Percentiles rank a stretch among this genome's conserved stretches.
phyloP scores from a whole-genome alignment of 2,329 filamentous ascomycete genomes.

The Chaetomium sp. region DNA sequence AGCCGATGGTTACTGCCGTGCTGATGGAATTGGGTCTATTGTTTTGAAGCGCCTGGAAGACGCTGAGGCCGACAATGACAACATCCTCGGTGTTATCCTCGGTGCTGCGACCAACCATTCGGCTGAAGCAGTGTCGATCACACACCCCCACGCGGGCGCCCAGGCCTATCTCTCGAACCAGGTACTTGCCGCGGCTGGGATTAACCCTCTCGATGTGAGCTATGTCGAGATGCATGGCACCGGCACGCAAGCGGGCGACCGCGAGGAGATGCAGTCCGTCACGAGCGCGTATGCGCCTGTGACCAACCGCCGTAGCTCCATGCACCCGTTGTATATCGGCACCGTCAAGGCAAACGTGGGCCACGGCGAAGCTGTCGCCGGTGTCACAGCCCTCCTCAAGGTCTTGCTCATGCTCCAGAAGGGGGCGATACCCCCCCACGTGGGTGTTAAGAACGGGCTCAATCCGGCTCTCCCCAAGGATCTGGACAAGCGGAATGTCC shows the following conservation, averaged over 20 bases:
- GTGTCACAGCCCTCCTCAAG: constrained; percentile 39
- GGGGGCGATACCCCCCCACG: constrained; percentile 43
- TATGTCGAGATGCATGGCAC: constrained; percentile 67
- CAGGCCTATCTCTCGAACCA: constrained; percentile 39
- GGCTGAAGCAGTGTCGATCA: constrained; percentile 56
- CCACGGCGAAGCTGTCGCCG: constrained; percentile 40
- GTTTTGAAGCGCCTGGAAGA: constrained; percentile 42
- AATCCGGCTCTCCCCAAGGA: constrained; percentile 6
- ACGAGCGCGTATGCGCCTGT: constrained; percentile 47
- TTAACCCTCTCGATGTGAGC: constrained; percentile 52
- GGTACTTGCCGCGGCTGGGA: constrained; percentile 44
- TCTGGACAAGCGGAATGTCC: constrained; percentile 4
- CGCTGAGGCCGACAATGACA: constrained; percentile 40
- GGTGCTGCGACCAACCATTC: constrained; percentile 59
- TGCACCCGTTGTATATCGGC: constrained; percentile 37
- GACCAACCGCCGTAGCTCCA: constrained; percentile 15
- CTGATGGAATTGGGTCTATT: constrained; percentile 38
- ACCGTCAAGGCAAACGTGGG: constrained; percentile 47
- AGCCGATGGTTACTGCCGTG: constrained; percentile 45
- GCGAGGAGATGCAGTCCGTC: constrained; percentile 58
- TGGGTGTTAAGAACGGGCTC: constrained; percentile 36
- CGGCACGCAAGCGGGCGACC: constrained; percentile 56
- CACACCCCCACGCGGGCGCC: constrained; percentile 52
- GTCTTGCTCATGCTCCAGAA: constrained; percentile 44
- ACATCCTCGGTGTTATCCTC: constrained; percentile 52